A percentile compares a stretch with the other conserved stretches of the same genome.
phyloP scores from a whole-genome alignment of 2,329 filamentous ascomycete genomes.

The Penicillium sp. region DNA sequence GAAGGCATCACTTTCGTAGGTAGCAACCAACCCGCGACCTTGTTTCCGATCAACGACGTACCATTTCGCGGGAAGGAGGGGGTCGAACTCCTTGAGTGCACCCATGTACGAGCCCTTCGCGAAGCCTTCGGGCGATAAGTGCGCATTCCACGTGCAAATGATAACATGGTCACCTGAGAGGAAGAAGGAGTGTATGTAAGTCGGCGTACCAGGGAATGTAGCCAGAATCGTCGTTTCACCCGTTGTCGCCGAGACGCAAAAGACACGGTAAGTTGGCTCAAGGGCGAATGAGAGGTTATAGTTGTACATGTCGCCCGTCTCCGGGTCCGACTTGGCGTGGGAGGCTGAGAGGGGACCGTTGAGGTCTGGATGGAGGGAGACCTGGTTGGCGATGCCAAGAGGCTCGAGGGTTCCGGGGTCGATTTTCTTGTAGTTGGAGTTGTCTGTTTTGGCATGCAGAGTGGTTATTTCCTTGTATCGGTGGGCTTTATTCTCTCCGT shows the following conservation, averaged over 20 bases:
- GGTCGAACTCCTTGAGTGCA: conserved; percentile 67
- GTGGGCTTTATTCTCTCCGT: conserved; percentile 23
- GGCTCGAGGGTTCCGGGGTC: conserved; percentile 76
- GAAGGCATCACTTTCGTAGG: conserved; percentile 69
- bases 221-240: conserved; percentile 74
- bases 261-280: conserved; percentile 69
- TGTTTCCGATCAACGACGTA: conserved; percentile 71
- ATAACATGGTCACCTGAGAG: conserved; percentile 73
- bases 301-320: conserved; percentile 78
- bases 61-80: conserved; percentile 66
- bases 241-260: conserved; percentile 65
- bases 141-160: conserved; percentile 72
- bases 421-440: conserved; percentile 63
- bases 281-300: conserved; percentile 73
- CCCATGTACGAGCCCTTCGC: conserved; percentile 57
- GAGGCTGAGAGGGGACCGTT: conserved; percentile 70
- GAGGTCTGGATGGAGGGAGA: conserved; percentile 68
- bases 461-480: conserved; percentile 49
- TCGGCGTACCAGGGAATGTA: conserved; percentile 61
- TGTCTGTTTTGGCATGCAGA: conserved; percentile 63
- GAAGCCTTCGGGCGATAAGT: conserved; percentile 56
- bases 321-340: conserved; percentile 73
- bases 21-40: conserved; percentile 69
- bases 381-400: conserved; percentile 65
- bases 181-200: conserved; percentile 85